phyloP scores from a whole-genome alignment of 495 filamentous ascomycete genomes.

The Cladorrhinum samala region DNA sequence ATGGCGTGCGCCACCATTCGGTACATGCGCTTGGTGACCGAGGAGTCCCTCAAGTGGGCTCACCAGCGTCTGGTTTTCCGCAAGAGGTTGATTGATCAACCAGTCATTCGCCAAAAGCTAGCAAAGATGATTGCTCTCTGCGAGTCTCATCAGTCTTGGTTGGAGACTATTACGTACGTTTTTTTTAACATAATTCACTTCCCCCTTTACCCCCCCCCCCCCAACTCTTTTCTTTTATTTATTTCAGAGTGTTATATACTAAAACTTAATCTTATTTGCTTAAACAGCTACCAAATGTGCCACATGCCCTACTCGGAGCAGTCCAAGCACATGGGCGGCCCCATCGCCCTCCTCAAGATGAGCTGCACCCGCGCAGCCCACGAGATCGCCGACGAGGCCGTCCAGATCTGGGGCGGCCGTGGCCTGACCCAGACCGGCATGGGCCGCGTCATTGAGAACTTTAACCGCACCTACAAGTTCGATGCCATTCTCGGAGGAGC shows the following conservation, averaged over 20 bases:
- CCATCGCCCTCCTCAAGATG: slow-evolving; percentile 79
- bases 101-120: slow-evolving; percentile 81
- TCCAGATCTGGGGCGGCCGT: slow-evolving; percentile 82
- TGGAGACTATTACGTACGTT: slow-evolving; percentile 59
- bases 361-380: slow-evolving; percentile 68
- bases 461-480: slow-evolving; percentile 82
- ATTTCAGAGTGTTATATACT: too few relatives aligned
- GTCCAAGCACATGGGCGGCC: slow-evolving; percentile 66
- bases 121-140: slow-evolving; percentile 82
- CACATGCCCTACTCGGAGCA: slow-evolving; percentile 77
- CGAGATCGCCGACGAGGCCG: slow-evolving; percentile 74
- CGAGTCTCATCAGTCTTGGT: slow-evolving; percentile 79
- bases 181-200: too few relatives aligned
- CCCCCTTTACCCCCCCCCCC: not conserved
- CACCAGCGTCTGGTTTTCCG: slow-evolving; percentile 84
- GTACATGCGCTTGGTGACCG: slow-evolving; percentile 60
- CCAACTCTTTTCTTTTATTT: too few relatives aligned
- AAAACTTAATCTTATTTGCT: not conserved
- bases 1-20: slow-evolving; percentile 61
- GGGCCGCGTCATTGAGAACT: slow-evolving; percentile 74
- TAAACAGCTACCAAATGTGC: slow-evolving; percentile 69
- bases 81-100: slow-evolving; percentile 75
- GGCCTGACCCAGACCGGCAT: slow-evolving; percentile 77
- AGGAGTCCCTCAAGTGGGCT: slow-evolving; percentile 84
- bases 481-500: slow-evolving; percentile 81